Conservation (phyloP, 345 rosid species). For the Sisymbrium altissimum region DNA sequence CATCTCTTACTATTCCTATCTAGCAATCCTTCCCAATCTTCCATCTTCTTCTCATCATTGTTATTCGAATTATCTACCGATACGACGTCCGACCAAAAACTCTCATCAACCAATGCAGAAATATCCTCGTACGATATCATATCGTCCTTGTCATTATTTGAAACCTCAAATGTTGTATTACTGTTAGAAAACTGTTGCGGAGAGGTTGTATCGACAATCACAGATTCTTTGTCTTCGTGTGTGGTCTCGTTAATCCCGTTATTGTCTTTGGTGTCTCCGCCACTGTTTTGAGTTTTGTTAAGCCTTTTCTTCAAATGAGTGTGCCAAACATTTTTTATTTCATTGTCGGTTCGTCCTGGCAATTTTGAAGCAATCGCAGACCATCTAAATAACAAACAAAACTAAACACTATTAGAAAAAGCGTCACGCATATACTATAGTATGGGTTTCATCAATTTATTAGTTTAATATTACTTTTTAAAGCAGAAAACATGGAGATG, state of each 20-base stretch:
- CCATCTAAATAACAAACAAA: slow-evolving; percentile 52
- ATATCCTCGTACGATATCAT: slow-evolving; percentile 23
- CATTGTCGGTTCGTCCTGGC: slow-evolving; percentile 86
- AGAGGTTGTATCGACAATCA: slow-evolving; percentile 25
- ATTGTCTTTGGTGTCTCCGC: slow-evolving; percentile 28
- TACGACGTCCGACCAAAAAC: slow-evolving; percentile 50
- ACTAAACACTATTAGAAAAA: background rate
- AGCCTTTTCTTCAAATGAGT: slow-evolving; percentile 71
- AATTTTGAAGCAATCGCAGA: slow-evolving; percentile 76
- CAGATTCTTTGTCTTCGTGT: slow-evolving; percentile 7
- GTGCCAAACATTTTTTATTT: slow-evolving; percentile 84
- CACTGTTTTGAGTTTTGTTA: slow-evolving; percentile 32
- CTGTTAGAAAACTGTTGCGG: slow-evolving; percentile 22
- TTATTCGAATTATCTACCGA: slow-evolving; percentile 31
- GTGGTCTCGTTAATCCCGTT: slow-evolving; percentile 1
- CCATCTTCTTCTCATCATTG: background rate
- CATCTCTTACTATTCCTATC: background rate
- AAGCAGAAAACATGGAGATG: slow-evolving; percentile 19
- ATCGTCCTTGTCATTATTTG: slow-evolving; percentile 2
- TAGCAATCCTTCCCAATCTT: slow-evolving; percentile 6
- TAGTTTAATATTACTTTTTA: slow-evolving; percentile 1
- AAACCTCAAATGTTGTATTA: slow-evolving; percentile 13
- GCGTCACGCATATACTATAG: background rate
- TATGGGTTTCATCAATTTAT: slow-evolving; percentile 20
- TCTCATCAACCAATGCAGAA: slow-evolving; percentile 40